Conservation (phyloP, 768 basidiomycete species). For the Phanerochaete carnosa region DNA sequence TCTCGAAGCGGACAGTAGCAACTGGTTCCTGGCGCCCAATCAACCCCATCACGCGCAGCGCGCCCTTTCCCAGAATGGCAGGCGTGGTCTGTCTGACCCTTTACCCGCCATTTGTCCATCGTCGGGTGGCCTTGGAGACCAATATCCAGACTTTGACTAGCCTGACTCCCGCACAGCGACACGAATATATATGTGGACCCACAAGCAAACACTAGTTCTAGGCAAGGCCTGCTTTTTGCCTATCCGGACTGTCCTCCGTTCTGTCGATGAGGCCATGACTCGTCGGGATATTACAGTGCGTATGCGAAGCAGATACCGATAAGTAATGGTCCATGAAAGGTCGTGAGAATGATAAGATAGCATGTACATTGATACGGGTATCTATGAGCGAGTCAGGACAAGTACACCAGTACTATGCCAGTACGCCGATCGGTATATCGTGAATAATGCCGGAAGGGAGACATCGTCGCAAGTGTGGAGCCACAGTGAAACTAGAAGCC, state of each 20-base stretch:
- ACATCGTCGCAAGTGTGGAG: background rate
- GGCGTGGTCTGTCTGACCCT: background rate
- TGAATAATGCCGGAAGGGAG: constrained; percentile 2
- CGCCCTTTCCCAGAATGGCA: background rate
- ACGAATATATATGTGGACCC: background rate
- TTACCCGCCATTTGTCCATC: background rate
- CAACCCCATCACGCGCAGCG: background rate
- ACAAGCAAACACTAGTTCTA: background rate
- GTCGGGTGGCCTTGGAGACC: background rate
- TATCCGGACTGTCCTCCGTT: background rate
- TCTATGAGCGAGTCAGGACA: background rate
- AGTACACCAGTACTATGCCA: constrained; percentile 6
- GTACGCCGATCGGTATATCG: constrained; percentile 5
- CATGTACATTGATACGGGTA: constrained; percentile 4
- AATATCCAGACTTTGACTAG: background rate
- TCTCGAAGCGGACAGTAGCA: too few species aligned
- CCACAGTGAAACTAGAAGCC: background rate
- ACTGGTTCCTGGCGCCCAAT: constrained; percentile 3
- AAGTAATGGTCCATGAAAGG: background rate
- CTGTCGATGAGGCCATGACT: background rate
- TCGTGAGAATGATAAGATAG: background rate
- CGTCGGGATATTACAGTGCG: background rate
- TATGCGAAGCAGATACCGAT: background rate
- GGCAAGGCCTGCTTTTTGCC: background rate
- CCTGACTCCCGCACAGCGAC: too few species aligned